Evolutionary conservation across 1,139 yeast genomes (phyloP), one percentile per base, ranked within the genome.

Genomic region (Arxiozyma slooffiae): DNA sequence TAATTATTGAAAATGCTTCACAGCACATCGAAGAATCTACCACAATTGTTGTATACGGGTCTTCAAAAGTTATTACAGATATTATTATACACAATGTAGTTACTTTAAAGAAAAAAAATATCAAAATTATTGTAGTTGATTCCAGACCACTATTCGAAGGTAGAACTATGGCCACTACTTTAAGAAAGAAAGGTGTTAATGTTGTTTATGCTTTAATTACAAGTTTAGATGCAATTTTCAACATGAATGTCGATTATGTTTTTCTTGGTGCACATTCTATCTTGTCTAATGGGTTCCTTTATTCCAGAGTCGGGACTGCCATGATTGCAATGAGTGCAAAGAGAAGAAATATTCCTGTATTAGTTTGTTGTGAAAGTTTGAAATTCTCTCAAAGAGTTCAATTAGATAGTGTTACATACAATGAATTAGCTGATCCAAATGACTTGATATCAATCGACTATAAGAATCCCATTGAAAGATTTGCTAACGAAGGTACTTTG

Each of bases 241-340:
- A 85, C 57, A 92, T 87, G 53, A 88, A 87, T 56, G 94, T 92
- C 26, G 94, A 92, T 60, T 85, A 86, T 57, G 96, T 92, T 6
- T 85, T 94, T 67, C 73, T 94, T 42, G 98, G 98, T 11, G 98
- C 98, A 0, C 97, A 92, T 66, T 95, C 97, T 38, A 90, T 94
- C 87, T 75, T 92, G 53, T 88, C 97, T 16, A 94, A 94, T 64
- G 98, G 98, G 1, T 80, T 90, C 66, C 75, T 94, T 53, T 89
- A 87, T 65, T 85, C 97, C 1, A 78, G 99, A 55, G 97, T 89
- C 17, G 99, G 99, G 18, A 85, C 97, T 17, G 97, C 97, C 1
- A 74, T 90, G 69, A 80, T 94, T 47, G 95, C 97, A 9, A 86
- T 90, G 86, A 80, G 87, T 72, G 89, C 96, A 41, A 83, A 85